A percentile compares a stretch with the other conserved stretches of the same genome.
These are phyloP conservation scores for Puccinia triticina DNA, from an alignment of 1,284 basidiomycete genomes.

Conservation along the genomic window DNA sequence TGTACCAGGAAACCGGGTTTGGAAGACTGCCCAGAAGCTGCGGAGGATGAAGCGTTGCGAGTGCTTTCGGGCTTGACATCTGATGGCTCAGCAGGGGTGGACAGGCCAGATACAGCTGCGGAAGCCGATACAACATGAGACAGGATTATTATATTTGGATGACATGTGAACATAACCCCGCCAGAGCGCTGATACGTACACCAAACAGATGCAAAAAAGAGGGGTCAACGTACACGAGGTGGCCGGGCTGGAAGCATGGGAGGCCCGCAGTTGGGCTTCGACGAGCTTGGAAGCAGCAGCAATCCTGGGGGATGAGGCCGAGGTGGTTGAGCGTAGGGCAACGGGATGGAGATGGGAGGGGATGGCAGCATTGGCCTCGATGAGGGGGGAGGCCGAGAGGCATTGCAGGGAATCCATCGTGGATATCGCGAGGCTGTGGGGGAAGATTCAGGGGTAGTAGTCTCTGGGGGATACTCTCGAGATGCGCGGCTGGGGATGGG, in stretches of 20 bases:
- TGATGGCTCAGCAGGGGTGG: neutral
- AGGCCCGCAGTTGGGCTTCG: constrained; percentile 33
- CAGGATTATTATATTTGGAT: neutral
- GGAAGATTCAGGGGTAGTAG: neutral
- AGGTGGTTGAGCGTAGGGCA: constrained; percentile 35
- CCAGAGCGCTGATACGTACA: neutral
- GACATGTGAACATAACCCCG: neutral
- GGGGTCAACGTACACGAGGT: neutral
- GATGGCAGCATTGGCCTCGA: constrained; percentile 40
- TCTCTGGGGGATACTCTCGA: too few relatives aligned
- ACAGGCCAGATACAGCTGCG: neutral
- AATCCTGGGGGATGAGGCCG: constrained; percentile 20
- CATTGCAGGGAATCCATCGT: constrained; percentile 15
- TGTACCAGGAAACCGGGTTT: constrained; percentile 13
- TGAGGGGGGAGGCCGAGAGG: constrained; percentile 8
- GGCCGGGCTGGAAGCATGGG: neutral
- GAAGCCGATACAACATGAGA: neutral
- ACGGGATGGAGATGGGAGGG: constrained; percentile 46
- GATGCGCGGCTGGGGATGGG: too few relatives aligned
- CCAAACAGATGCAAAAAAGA: neutral
- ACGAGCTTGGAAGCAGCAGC: constrained; percentile 28
- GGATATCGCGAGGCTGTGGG: neutral
- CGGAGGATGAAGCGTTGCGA: neutral
- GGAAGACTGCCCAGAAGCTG: neutral
- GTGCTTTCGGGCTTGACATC: neutral